Conservation (phyloP, 2,329 filamentous ascomycete genomes). For the Alternaria brassicae region DNA sequence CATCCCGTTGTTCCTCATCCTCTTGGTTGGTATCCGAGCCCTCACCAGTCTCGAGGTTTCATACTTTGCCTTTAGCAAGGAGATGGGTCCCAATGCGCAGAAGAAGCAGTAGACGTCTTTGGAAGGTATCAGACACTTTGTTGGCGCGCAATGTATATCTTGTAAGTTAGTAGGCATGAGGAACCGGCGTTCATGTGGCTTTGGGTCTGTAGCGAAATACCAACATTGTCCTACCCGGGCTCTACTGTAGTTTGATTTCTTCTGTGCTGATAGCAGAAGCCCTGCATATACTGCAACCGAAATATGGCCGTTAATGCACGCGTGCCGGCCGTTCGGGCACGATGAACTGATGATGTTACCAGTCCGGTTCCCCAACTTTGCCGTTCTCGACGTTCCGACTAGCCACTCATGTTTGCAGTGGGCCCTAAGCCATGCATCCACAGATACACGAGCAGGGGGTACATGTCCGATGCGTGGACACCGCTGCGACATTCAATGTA, state of each 20-base stretch:
- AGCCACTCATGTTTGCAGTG: constrained; percentile 1
- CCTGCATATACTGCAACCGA: neutral
- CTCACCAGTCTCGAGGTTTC: constrained; percentile 84
- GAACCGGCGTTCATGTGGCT: constrained; percentile 12
- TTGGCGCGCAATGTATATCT: constrained; percentile 11
- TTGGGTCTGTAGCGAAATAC: constrained; percentile 17
- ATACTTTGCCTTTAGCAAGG: constrained; percentile 95
- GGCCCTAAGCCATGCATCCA: neutral
- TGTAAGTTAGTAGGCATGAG: constrained; percentile 17
- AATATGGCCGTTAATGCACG: neutral
- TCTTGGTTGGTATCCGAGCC: constrained; percentile 78
- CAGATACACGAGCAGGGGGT: neutral
- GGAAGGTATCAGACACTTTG: neutral
- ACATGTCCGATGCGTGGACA: neutral
- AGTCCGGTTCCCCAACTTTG: constrained; percentile 14
- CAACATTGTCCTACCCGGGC: constrained; percentile 9
- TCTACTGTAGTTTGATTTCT: neutral
- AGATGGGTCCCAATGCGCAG: constrained; percentile 86
- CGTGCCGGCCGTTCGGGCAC: constrained; percentile 1
- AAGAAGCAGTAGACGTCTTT: constrained; percentile 69
- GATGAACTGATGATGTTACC: constrained; percentile 5
- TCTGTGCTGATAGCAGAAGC: neutral
- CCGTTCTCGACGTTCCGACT: constrained; percentile 1
- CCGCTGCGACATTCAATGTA: neutral
- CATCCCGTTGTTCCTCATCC: constrained; percentile 75